phyloP scores from a whole-genome alignment of 208 protist genomes.

The Leptomonas pyrrhocoris region DNA sequence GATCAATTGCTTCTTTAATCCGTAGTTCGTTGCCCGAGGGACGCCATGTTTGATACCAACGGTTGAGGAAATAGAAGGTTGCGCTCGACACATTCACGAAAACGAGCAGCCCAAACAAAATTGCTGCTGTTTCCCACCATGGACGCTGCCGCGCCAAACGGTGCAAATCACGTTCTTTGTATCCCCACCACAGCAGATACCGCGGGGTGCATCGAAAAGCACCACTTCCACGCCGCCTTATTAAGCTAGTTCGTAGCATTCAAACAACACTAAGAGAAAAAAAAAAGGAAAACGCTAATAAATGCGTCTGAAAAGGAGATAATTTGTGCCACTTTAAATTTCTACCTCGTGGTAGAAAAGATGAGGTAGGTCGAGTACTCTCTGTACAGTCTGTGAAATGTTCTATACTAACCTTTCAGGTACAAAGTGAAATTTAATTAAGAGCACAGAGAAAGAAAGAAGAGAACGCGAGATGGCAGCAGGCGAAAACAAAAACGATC shows the following conservation, averaged over 20 bases:
- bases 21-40: conserved; percentile 74
- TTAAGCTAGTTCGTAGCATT: conserved; percentile 29
- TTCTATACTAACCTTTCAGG: no score
- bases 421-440: no score
- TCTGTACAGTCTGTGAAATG: no score
- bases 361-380: no score
- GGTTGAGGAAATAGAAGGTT: conserved; percentile 64
- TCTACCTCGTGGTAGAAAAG: no score
- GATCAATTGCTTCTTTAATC: conserved; percentile 60
- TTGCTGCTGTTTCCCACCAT: conserved; percentile 85
- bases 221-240: conserved; percentile 18
- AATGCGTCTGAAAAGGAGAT: no score
- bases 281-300: no score
- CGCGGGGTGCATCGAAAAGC: conserved; percentile 22
- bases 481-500: no score
- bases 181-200: conserved; percentile 54
- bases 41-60: conserved; percentile 72
- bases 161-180: conserved; percentile 69
- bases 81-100: conserved; percentile 72
- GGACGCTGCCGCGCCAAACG: conserved; percentile 74
- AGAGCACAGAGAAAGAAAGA: no score
- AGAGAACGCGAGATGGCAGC: no score
- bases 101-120: conserved; percentile 67
- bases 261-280: background rate
- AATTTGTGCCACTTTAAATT: no score